Evolutionary conservation across 345 rosid species (phyloP), one percentile per base, ranked within the genome.

Genomic region (Populus ilicifolia): DNA sequence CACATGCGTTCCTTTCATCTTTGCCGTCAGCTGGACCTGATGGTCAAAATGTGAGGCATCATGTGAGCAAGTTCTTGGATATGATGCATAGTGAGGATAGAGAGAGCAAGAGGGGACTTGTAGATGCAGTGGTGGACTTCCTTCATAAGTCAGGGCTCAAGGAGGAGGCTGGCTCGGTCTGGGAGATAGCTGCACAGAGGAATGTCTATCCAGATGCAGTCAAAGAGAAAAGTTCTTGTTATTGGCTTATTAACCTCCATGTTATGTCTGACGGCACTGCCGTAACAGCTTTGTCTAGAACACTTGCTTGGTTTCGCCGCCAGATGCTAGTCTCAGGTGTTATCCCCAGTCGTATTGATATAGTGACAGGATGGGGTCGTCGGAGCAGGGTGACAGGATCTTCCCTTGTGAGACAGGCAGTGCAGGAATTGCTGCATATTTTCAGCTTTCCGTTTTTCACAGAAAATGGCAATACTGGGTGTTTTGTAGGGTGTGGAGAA

Each of bases 211-310:
- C 96, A 0, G 97, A 93, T 75, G 92, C 93, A 16, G 80, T 95
- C 61, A 91, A 79, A 84, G 90, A 95, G 89, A 93, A 91, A 77
- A 80, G 93, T 76, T 84, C 90, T 1, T 89, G 87, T 77, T 93
- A 93, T 79, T 95, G 98, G 98, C 92, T 95, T 71, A 95, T 93
- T 35, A 93, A 95, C 81, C 91, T 95, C 70, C 99, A 95, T 75
- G 98, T 93, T 67, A 95, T 95, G 99, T 95, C 97, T 3, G 98
- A 95, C 46, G 99, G 96, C 77, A 95, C 98, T 17, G 98, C 98
- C 8, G 80, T 95, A 59, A 95, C 93, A 7, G 97, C 96, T 0
- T 79, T 94, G 52, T 90, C 94, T 5, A 88, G 96, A 84, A 93
- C 97, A 9, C 92, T 93, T 14, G 94, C 99, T 77, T 91, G 98